Evolutionary conservation across 768 basidiomycete species (phyloP), one percentile per base, ranked within the genome.

Genomic region (Rhodotorula kratochvilovae): DNA sequence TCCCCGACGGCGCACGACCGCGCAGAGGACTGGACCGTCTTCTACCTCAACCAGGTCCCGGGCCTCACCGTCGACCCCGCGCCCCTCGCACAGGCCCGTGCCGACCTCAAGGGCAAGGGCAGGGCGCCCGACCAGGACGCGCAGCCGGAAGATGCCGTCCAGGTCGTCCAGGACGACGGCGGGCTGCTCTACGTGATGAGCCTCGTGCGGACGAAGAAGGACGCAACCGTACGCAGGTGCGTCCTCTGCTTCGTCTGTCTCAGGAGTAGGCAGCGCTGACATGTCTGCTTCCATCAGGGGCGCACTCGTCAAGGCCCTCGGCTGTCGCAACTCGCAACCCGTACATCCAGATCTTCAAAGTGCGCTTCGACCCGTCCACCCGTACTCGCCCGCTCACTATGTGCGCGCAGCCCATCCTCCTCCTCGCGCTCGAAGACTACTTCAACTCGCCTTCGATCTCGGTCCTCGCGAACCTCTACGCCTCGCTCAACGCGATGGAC

Each of bases 1-100:
- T 99, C 31, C 96, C 96, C 19, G 96, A 99, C 80, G 96, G 96
- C 12, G 96, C 93, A 99, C 82, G 87, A 89, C 61, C 90, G 95
- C 71, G 82, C 89, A 33, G 92, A 95, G 79, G 96, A 98, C 81
- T 98, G 94, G 94, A 98, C 96, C 11, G 88, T 97, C 55, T 99
- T 99, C 85, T 96, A 95, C 81, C 86, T 99, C 67, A 97, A 97
- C 79, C 96, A 97, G 81, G 92, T 90, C 1, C 84, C 88, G 0
- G 90, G 89, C 82, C 92, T 93, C 78, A 72, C 59, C 39, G 88
- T 88, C 27, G 91, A 95, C 73, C 86, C 88, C 3, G 90, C 92
- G 12, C 86, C 92, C 25, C 84, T 94, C 53, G 87, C 90, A 19
- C 36, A 17, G 48, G 35, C 57, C 10, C 57, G 57, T 19, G 39